A percentile compares a stretch with the other conserved stretches of the same genome.
These are phyloP conservation scores for Didymellaceae sp. DNA, from an alignment of 2,329 filamentous ascomycete genomes.

Conservation along the genomic window DNA sequence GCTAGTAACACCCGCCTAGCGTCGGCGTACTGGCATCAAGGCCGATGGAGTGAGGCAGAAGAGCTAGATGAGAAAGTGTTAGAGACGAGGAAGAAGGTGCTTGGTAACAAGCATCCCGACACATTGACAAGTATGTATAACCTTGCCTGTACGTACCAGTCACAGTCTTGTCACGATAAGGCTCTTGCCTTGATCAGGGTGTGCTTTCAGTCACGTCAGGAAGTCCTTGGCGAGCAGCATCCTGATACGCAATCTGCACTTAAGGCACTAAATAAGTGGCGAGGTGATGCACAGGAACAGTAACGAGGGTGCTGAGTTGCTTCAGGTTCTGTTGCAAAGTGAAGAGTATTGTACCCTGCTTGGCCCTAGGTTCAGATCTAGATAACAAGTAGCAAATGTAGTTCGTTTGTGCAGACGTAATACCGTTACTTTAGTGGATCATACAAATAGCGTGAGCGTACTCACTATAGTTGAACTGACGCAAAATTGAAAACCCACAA, in stretches of 20 bases:
- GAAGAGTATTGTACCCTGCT: too few species aligned
- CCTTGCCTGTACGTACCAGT: conserved; percentile 11
- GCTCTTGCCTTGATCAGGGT: neutral
- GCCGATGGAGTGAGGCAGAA: neutral
- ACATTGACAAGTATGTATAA: conserved; percentile 23
- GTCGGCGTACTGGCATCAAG: neutral
- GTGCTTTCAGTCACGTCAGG: neutral
- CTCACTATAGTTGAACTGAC: too few species aligned
- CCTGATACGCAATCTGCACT: conserved; percentile 1
- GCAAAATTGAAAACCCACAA: too few species aligned
- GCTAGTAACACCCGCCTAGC: neutral
- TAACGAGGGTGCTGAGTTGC: too few species aligned
- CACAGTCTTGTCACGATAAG: neutral
- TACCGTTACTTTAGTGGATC: too few species aligned
- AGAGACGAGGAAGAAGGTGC: neutral
- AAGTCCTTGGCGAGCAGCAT: conserved; percentile 7
- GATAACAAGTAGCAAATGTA: too few species aligned
- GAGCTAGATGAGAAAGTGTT: neutral
- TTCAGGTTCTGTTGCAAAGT: too few species aligned
- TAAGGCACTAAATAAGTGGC: neutral
- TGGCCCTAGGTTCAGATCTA: too few species aligned
- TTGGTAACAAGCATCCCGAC: conserved; percentile 11
- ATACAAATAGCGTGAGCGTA: too few species aligned
- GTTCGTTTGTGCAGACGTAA: too few species aligned
- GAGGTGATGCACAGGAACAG: too few species aligned